Base-by-base conservation (phyloP, 2,329 filamentous ascomycete genomes). In the Ophiostoma triangulosporum region DNA sequence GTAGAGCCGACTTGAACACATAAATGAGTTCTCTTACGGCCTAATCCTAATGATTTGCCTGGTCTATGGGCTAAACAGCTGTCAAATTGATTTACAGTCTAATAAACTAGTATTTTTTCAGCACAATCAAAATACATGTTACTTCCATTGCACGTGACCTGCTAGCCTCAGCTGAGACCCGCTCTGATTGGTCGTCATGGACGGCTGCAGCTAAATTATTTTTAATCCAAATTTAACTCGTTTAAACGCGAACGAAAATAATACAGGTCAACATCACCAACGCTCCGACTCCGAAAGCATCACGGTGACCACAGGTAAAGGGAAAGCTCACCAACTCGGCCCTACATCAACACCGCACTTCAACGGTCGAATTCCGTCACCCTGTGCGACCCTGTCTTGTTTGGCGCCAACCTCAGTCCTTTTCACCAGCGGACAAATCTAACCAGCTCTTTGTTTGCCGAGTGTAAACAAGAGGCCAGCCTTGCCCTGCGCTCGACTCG, bases 221-320 rank as follows among this genome's bases (percentile, higher is more conserved):
- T 49, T 52, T 27, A 55, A 49, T 36, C 27, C 11, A 55, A 52
- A 51, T 33, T 49, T 52, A 22, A 55, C 32, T 31, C 27, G 15
- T 52, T 49, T 48, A 55, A 55, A 55, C 54, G 54, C 54, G 54
- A 55, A 49, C 38, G 48, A 54, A 54, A 54, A 54, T 33, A 26
- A 14, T 11, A 40, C 33, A 48, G 26, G 22, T 17, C 40, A 51
- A 22, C 53, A 49, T 27, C 52, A 14, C 20, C 53, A 35, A 46
- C 15, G 43, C 43, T 14, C 15, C n/a, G 27, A n/a, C 24, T 20
- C 17, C 52, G n/a, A n/a, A n/a, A n/a, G 24, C 46, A 27, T 51
- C 53, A 48, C 31, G 48, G 29, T 26, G 32, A 29, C 26, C 27
- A 11, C 6, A 45, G 40, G 22, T 45, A 22, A 45, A 46, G 43